A percentile compares a stretch with the other conserved stretches of the same genome.
Evolutionary conservation across 257 asterid genomes (phyloP).

Genomic region (Coffea canephora): DNA sequence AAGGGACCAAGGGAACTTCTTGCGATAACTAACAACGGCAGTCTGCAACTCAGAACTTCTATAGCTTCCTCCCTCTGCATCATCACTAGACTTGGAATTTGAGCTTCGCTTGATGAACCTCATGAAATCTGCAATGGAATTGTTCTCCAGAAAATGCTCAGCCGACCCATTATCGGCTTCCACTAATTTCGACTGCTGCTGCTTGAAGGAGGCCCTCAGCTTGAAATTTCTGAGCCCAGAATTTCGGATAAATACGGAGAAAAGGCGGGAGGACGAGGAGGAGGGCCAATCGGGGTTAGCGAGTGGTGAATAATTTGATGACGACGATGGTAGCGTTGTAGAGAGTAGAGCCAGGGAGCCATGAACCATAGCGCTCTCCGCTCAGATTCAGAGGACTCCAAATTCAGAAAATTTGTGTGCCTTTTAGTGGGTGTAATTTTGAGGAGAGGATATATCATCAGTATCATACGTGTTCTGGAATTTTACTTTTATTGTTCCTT

Average conservation of each 20-base stretch:
- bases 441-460: background rate
- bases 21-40: conserved; percentile 76
- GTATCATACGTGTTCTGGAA: too few species aligned
- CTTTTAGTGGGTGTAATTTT: background rate
- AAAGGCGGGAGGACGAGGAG: conserved; percentile 12
- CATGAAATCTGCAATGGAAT: conserved; percentile 94
- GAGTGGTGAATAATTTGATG: conserved; percentile 26
- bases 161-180: conserved; percentile 41
- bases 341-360: conserved; percentile 45
- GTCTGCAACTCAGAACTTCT: conserved; percentile 75
- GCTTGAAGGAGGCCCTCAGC: conserved; percentile 34
- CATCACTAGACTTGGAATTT: conserved; percentile 16
- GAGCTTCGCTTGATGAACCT: conserved; percentile 57
- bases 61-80: conserved; percentile 9
- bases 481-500: too few species aligned
- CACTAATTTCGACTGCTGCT: conserved; percentile 17
- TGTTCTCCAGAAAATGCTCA: conserved; percentile 58
- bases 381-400: background rate
- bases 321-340: conserved; percentile 40
- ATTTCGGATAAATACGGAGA: conserved; percentile 15
- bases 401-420: background rate
- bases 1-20: conserved; percentile 92
- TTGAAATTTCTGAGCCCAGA: conserved; percentile 33
- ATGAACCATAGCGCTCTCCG: conserved; percentile 48
- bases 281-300: conserved; percentile 28